Conservation (phyloP, 2,329 filamentous ascomycete genomes). For the Colletotrichum zoysiae region DNA sequence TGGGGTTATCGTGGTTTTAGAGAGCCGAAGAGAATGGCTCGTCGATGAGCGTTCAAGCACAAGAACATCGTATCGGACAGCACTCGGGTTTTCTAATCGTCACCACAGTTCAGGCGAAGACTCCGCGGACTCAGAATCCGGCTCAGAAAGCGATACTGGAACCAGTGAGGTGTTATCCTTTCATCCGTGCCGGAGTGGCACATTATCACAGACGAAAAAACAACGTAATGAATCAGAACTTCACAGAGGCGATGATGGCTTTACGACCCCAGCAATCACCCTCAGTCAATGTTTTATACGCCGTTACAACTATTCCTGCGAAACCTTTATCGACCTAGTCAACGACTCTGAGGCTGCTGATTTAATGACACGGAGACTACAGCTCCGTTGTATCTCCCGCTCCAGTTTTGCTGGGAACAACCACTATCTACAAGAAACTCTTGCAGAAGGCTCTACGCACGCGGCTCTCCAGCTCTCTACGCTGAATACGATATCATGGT, state of each 20-base stretch:
- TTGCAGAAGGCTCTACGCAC: not conserved
- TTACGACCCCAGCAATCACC: conserved; percentile 58
- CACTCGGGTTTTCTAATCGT: conserved; percentile 57
- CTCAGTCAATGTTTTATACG: conserved; percentile 67
- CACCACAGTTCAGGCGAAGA: not conserved
- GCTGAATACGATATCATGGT: conserved; percentile 40
- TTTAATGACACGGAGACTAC: conserved; percentile 53
- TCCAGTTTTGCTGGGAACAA: not conserved
- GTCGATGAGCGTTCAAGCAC: conserved; percentile 65
- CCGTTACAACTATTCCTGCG: conserved; percentile 65
- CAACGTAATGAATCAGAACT: conserved; percentile 56
- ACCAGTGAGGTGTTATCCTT: not conserved
- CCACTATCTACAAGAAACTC: not conserved
- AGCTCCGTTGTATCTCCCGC: conserved; percentile 55
- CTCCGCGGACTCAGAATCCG: conserved; percentile 42
- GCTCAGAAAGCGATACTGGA: not conserved
- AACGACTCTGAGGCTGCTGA: conserved; percentile 57
- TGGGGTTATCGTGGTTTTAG: conserved; percentile 71
- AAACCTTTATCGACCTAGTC: conserved; percentile 71
- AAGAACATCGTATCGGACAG: conserved; percentile 74
- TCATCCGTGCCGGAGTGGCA: not conserved
- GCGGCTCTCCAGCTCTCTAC: not conserved
- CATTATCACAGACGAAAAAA: not conserved
- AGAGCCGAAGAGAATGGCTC: conserved; percentile 77
- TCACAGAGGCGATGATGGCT: conserved; percentile 62